These are phyloP conservation scores for Pleurotus ostreatus DNA, from an alignment of 768 basidiomycete species.

Conservation along the genomic window DNA sequence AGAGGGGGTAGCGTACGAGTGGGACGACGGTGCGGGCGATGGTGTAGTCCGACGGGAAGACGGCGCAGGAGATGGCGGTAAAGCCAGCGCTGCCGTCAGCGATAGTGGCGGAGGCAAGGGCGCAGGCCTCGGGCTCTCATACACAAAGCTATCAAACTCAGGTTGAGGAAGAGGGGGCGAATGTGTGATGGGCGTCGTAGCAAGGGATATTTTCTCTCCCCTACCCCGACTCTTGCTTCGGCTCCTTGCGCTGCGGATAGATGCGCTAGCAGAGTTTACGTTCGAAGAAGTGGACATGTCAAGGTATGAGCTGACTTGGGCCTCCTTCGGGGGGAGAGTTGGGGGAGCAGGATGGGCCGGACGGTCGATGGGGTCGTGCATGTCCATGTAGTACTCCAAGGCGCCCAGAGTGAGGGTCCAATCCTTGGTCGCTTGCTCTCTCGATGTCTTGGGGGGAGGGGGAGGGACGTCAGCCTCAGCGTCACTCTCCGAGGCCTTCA, in stretches of 20 bases:
- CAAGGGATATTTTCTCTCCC: too few species aligned
- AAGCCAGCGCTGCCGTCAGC: background rate
- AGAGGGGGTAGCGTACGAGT: background rate
- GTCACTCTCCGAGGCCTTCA: background rate
- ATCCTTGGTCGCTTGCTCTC: background rate
- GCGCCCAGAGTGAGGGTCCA: slow-evolving; percentile 1
- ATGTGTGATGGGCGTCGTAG: background rate
- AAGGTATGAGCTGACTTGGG: background rate
- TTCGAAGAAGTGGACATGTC: background rate
- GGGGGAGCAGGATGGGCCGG: background rate
- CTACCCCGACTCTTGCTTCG: background rate
- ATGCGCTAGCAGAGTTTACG: background rate
- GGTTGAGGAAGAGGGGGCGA: slow-evolving; percentile 2
- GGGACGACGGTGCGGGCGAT: background rate
- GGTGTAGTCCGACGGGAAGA: slow-evolving; percentile 1
- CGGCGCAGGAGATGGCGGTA: background rate
- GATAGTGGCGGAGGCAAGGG: background rate
- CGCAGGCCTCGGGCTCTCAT: slow-evolving; percentile 3
- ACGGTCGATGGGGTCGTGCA: slow-evolving; percentile 3
- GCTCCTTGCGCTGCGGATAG: background rate
- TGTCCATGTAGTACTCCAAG: slow-evolving; percentile 3
- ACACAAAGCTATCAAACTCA: background rate
- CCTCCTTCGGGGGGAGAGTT: background rate
- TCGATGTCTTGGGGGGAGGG: background rate
- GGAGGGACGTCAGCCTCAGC: background rate